Evolutionary conservation across 176 grass and related monocot genomes (phyloP).

Genomic region (Poa pratensis): DNA sequence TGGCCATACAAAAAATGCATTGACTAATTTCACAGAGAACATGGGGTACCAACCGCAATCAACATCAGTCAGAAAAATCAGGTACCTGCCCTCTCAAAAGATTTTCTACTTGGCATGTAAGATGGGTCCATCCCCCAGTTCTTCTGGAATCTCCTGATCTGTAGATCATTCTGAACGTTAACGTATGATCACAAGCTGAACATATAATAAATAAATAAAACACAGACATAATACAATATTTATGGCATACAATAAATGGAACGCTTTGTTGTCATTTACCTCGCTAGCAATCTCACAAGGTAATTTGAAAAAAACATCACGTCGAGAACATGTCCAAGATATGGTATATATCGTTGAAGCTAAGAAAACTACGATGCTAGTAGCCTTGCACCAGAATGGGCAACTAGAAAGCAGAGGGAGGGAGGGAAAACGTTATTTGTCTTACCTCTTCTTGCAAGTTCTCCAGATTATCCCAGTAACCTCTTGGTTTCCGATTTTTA

Average conservation of each 20-base stretch:
- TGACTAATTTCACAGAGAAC: background rate
- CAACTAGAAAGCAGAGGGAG: background rate
- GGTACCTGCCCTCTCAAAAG: conserved; percentile 93
- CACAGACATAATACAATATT: background rate
- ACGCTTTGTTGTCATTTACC: background rate
- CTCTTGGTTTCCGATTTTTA: conserved; percentile 87
- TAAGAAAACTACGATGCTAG: background rate
- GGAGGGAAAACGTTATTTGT: background rate
- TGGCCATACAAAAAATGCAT: background rate
- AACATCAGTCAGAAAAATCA: background rate
- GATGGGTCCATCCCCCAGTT: conserved; percentile 89
- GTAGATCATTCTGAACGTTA: conserved; percentile 24
- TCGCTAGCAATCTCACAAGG: background rate
- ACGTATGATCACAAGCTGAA: background rate
- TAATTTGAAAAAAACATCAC: background rate
- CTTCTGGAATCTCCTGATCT: conserved; percentile 87
- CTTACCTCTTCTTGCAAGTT: conserved; percentile 94
- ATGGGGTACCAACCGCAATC: background rate
- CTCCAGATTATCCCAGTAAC: conserved; percentile 96
- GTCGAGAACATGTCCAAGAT: background rate
- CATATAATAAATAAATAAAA: conserved; percentile 2
- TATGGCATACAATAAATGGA: background rate
- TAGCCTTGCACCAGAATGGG: background rate
- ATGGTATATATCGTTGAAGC: background rate
- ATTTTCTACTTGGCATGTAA: conserved; percentile 94